A percentile compares a stretch with the other conserved stretches of the same genome.
phyloP scores from a whole-genome alignment of 495 filamentous ascomycete genomes.

The Apiosordaria backusii region DNA sequence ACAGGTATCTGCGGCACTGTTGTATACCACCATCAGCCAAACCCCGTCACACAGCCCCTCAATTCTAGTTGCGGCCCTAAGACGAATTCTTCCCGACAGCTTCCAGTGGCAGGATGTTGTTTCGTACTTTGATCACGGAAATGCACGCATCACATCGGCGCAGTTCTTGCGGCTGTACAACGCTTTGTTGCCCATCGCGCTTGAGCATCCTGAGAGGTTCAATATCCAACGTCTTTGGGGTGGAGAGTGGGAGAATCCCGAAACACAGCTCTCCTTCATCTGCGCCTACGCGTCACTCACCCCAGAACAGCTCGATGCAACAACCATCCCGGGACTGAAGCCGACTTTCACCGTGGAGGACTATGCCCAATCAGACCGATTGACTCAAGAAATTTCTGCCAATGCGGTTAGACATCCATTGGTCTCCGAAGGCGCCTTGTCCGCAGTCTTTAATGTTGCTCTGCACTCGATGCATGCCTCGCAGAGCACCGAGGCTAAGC shows the following conservation, averaged over 20 bases:
- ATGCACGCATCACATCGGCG: slow-evolving; percentile 64
- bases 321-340: slow-evolving; percentile 74
- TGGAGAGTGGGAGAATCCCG: slow-evolving; percentile 77
- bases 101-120: slow-evolving; percentile 83
- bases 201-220: slow-evolving; percentile 47
- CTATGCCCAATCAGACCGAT: slow-evolving; percentile 67
- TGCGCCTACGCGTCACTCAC: slow-evolving; percentile 69
- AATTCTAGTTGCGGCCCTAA: slow-evolving; percentile 60
- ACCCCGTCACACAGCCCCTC: slow-evolving; percentile 70
- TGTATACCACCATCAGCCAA: slow-evolving; percentile 70
- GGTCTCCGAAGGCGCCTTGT: slow-evolving; percentile 81
- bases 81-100: slow-evolving; percentile 45
- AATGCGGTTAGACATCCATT: slow-evolving; percentile 79
- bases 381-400: slow-evolving; percentile 65
- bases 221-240: slow-evolving; percentile 89
- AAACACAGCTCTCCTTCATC: slow-evolving; percentile 87
- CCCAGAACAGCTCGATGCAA: slow-evolving; percentile 72
- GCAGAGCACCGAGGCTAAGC: slow-evolving; percentile 61
- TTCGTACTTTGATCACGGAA: slow-evolving; percentile 75
- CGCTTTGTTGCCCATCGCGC: slow-evolving; percentile 66
- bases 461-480: slow-evolving; percentile 63
- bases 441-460: slow-evolving; percentile 73
- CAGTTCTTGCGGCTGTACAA: slow-evolving; percentile 81
- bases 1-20: slow-evolving; percentile 74
- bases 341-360: slow-evolving; percentile 72